Evolutionary conservation across 176 grass and related monocot species (phyloP).

Genomic region (Ensete glaucum): DNA sequence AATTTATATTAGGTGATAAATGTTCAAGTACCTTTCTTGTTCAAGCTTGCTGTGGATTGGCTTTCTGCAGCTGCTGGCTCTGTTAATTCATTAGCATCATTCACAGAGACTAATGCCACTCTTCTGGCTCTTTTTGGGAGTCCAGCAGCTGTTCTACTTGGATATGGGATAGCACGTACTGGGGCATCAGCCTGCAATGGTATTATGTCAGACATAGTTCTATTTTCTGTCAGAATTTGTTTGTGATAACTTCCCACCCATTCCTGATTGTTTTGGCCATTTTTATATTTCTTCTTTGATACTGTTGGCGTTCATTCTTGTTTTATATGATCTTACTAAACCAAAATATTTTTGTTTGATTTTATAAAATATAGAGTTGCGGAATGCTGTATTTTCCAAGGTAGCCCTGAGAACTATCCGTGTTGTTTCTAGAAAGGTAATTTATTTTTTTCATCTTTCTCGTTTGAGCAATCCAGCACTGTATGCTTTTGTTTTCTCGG

Average conservation of each 20-base stretch:
- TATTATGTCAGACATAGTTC: conserved; percentile 20
- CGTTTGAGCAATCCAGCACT: conserved; percentile 5
- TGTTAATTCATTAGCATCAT: conserved; percentile 68
- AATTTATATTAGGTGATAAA: conserved; percentile 88
- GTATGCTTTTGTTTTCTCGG: background rate
- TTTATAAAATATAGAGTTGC: conserved; percentile 51
- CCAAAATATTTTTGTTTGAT: conserved; percentile 12
- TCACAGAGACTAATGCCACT: conserved; percentile 80
- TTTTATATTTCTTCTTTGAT: conserved; percentile 11
- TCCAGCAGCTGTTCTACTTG: conserved; percentile 92
- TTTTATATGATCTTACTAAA: background rate
- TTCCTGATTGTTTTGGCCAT: conserved; percentile 9
- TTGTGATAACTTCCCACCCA: background rate
- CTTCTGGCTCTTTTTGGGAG: conserved; percentile 96
- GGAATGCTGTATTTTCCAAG: conserved; percentile 95
- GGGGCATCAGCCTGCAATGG: conserved; percentile 89
- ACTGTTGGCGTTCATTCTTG: background rate
- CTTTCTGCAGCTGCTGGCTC: conserved; percentile 62
- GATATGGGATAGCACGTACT: conserved; percentile 91
- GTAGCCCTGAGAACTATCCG: conserved; percentile 91
- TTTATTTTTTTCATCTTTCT: background rate
- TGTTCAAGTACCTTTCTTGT: conserved; percentile 98
- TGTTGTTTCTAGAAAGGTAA: conserved; percentile 80
- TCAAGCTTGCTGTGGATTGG: conserved; percentile 98
- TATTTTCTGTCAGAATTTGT: conserved; percentile 3